These are phyloP conservation scores for Mycena vitilis DNA, from an alignment of 768 basidiomycete species.

Conservation along the genomic window DNA sequence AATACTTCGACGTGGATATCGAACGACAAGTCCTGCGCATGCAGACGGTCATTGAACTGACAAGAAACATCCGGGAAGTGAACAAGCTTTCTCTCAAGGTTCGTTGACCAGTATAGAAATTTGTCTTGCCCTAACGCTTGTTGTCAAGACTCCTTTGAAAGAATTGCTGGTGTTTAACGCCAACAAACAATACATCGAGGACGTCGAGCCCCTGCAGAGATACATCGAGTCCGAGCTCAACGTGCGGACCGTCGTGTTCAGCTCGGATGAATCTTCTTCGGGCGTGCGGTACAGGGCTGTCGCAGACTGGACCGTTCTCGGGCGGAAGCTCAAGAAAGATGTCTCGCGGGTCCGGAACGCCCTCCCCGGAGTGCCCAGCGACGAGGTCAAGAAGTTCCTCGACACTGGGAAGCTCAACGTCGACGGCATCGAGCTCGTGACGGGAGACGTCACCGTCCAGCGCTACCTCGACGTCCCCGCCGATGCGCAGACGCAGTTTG, in stretches of 20 bases:
- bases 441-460: conserved; percentile 92
- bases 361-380: conserved; percentile 83
- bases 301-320: conserved; percentile 96
- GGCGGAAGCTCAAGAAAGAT: conserved; percentile 94
- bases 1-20: conserved; percentile 94
- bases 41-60: conserved; percentile 94
- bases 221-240: conserved; percentile 97
- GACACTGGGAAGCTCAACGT: conserved; percentile 82
- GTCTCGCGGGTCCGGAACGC: conserved; percentile 89
- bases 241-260: conserved; percentile 90
- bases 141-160: conserved; percentile 83
- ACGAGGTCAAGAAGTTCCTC: conserved; percentile 83
- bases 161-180: conserved; percentile 96
- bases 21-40: conserved; percentile 95
- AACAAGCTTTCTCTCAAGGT: conserved; percentile 93
- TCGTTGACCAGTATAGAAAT: conserved; percentile 28
- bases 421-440: conserved; percentile 88
- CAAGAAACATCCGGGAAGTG: conserved; percentile 88
- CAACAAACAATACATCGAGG: conserved; percentile 83
- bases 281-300: conserved; percentile 92
- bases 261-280: conserved; percentile 85
- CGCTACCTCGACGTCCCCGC: conserved; percentile 88
- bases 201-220: conserved; percentile 83
- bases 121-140: conserved; percentile 22
- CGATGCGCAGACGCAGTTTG: conserved; percentile 69